These are phyloP conservation scores for Cryptococcus hybrid DNA, from an alignment of 1,284 basidiomycete genomes.

Conservation along the genomic window DNA sequence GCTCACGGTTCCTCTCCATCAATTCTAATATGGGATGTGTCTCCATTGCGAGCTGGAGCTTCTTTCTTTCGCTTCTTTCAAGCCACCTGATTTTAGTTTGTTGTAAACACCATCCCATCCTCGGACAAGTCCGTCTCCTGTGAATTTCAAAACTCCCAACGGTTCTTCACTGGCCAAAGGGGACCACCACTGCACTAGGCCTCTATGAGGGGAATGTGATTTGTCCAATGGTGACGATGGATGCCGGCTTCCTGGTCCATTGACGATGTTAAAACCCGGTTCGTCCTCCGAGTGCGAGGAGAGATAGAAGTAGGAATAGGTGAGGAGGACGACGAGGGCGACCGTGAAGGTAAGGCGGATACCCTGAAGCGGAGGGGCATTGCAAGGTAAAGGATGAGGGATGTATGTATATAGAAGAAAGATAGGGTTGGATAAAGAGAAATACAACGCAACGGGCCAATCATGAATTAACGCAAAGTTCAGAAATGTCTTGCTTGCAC, in stretches of 20 bases:
- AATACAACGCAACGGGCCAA: too few relatives aligned
- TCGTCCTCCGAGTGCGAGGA: slow-evolving; percentile 13
- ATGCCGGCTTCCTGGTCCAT: background rate
- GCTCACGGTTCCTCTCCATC: slow-evolving; percentile 31
- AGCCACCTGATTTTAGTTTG: slow-evolving; percentile 6
- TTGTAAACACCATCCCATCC: slow-evolving; percentile 31
- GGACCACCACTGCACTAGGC: slow-evolving; percentile 7
- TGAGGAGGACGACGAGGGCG: slow-evolving; percentile 15
- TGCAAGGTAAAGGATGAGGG: background rate
- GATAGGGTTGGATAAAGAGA: too few relatives aligned
- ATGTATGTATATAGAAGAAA: too few relatives aligned
- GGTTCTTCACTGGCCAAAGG: background rate
- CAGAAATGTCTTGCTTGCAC: too few relatives aligned
- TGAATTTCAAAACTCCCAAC: slow-evolving; percentile 15
- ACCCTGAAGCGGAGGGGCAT: slow-evolving; percentile 20
- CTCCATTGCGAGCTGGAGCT: slow-evolving; percentile 15
- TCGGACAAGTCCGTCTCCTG: slow-evolving; percentile 27
- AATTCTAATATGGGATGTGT: slow-evolving; percentile 45
- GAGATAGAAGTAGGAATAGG: slow-evolving; percentile 16
- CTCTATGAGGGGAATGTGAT: slow-evolving; percentile 6
- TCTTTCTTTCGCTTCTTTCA: slow-evolving; percentile 21
- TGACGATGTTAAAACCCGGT: background rate
- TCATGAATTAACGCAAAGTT: too few relatives aligned
- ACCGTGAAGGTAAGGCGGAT: slow-evolving; percentile 17
- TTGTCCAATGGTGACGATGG: slow-evolving; percentile 1